phyloP scores from a whole-genome alignment of 805 yeast genomes.

The Yarrowia sp. region DNA sequence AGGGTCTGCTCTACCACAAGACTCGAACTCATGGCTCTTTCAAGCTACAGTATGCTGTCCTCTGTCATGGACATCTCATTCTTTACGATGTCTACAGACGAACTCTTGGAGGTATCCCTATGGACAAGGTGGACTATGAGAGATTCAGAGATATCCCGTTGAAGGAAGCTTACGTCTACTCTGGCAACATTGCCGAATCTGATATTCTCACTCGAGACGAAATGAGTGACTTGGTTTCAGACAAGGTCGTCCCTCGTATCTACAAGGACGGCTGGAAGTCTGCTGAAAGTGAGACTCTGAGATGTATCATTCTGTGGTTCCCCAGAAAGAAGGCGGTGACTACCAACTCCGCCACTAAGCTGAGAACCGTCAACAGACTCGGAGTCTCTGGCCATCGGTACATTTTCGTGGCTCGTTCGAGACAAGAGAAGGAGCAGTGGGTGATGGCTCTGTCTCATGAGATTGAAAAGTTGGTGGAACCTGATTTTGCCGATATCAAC shows the following conservation, averaged over 20 bases:
- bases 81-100: slow-evolving; percentile 62
- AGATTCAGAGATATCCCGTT: slow-evolving; percentile 68
- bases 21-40: slow-evolving; percentile 73
- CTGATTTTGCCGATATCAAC: slow-evolving; percentile 42
- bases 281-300: slow-evolving; percentile 72
- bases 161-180: slow-evolving; percentile 72
- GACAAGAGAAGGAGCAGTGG: slow-evolving; percentile 88
- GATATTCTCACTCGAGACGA: slow-evolving; percentile 61
- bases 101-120: slow-evolving; percentile 55
- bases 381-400: slow-evolving; percentile 73
- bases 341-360: slow-evolving; percentile 1
- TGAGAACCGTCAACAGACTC: slow-evolving; percentile 56
- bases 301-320: slow-evolving; percentile 87
- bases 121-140: slow-evolving; percentile 58
- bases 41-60: slow-evolving; percentile 62
- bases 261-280: slow-evolving; percentile 87
- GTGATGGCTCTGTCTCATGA: slow-evolving; percentile 55
- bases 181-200: slow-evolving; percentile 66
- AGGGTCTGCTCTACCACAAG: slow-evolving; percentile 75
- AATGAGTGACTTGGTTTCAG: slow-evolving; percentile 49
- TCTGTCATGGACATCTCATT: slow-evolving; percentile 73
- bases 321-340: slow-evolving; percentile 60
- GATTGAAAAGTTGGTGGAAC: slow-evolving; percentile 44
- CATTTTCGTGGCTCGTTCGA: slow-evolving; percentile 80
- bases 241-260: slow-evolving; percentile 66